Conservation (phyloP, 2,329 filamentous ascomycete genomes). For the Raffaelea deltoideospora region DNA sequence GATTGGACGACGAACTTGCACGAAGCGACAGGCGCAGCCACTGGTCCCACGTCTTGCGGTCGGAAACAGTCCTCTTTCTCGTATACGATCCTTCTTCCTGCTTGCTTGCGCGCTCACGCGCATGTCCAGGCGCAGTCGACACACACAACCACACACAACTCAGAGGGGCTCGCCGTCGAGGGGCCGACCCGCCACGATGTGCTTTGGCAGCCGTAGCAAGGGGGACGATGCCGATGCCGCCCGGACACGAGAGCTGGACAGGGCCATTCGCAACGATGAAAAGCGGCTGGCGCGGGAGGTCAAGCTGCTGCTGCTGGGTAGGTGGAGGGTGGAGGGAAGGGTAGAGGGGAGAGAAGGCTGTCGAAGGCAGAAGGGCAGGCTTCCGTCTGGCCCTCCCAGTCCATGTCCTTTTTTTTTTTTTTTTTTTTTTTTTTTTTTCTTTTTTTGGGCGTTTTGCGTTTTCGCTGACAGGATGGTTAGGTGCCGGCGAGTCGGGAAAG, state of each 20-base stretch:
- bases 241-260: conserved; percentile 68
- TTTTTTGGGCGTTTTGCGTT: not conserved
- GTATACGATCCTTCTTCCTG: not conserved
- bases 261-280: conserved; percentile 70
- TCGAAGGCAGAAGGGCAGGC: too few species aligned
- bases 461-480: conserved; percentile 26
- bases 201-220: conserved; percentile 43
- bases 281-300: conserved; percentile 77
- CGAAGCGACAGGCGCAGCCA: too few species aligned
- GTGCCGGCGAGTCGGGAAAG: conserved; percentile 89
- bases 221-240: conserved; percentile 31
- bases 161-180: too few species aligned
- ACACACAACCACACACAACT: not conserved
- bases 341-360: too few species aligned
- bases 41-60: too few species aligned
- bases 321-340: conserved; percentile 15
- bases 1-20: too few species aligned
- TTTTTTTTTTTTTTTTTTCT: too few species aligned
- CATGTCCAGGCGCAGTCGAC: too few species aligned
- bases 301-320: conserved; percentile 87
- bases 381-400: too few species aligned
- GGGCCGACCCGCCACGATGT: conserved; percentile 32
- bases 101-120: not conserved
- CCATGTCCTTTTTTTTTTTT: too few species aligned
- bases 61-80: too few species aligned